A percentile compares a stretch with the other conserved stretches of the same genome.
Conservation (phyloP, 805 yeast genomes). For the Saccharomyces kudriavzevii region DNA sequence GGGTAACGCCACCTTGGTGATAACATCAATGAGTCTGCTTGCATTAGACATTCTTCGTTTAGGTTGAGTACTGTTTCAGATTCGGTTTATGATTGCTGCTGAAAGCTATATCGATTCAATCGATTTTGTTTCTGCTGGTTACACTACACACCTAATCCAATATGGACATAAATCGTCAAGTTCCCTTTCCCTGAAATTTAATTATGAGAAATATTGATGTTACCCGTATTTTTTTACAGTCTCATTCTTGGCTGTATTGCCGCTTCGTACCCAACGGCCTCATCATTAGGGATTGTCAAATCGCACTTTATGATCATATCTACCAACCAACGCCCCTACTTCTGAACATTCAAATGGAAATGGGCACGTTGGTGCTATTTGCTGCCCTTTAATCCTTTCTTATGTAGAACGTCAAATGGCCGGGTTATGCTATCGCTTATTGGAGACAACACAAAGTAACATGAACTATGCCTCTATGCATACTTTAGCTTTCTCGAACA, state of each 20-base stretch:
- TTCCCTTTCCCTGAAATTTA: neutral
- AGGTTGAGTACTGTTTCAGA: neutral
- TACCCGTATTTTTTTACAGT: neutral
- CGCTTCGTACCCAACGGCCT: neutral
- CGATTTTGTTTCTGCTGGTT: neutral
- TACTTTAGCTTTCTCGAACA: neutral
- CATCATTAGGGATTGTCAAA: neutral
- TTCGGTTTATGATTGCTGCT: neutral
- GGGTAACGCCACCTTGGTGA: slow-evolving; percentile 53
- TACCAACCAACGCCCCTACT: neutral
- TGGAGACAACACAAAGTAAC: neutral
- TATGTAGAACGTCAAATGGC: neutral
- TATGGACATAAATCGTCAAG: neutral
- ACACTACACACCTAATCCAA: neutral
- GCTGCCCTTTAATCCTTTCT: neutral
- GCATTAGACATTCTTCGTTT: neutral
- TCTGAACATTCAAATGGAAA: neutral
- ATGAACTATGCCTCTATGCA: neutral
- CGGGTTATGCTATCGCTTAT: neutral
- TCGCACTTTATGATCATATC: neutral
- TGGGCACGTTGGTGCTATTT: neutral
- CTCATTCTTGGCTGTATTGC: neutral
- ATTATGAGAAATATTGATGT: neutral
- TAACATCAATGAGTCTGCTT: slow-evolving; percentile 19
- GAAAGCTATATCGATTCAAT: neutral